Base-by-base conservation (phyloP, 2,329 filamentous ascomycete genomes). In the Nothophoma quercina region DNA sequence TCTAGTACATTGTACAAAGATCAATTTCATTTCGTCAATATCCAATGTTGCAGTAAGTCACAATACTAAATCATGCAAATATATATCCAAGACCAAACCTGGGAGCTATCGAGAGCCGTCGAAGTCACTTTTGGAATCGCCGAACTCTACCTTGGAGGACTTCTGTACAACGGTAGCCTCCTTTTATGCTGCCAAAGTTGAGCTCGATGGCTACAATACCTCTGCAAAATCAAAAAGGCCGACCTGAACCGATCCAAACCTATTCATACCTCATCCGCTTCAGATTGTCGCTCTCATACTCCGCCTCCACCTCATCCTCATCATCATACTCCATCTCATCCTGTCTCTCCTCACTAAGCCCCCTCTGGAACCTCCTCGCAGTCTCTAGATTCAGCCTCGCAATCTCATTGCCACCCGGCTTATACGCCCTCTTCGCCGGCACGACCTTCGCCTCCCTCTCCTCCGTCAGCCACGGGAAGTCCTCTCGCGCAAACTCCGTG, bases 381-480 rank as follows among this genome's bases (percentile, higher is more conserved):
- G 55, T 61, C 34, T 62, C 62, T 12, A 70, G 25, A 23, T 67
- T 70, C 23, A 46, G 48, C 40, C 54, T 49, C n/a, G 63, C 60
- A 35, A 71, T 69, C 18, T 70, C 65, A 28, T 70, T 71, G 1
- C 68, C 67, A 4, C 68, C 64, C 2, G 56, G 58, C 16, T 65
- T 59, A 29, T 58, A 65, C 22, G 55, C 59, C 7, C 57, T 42
- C 60, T 65, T 69, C 0, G 29, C 34, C 7, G 57, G 41, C 29
- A 42, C 30, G 10, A 48, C 34, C 8, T 21, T 38, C 13, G 47
- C 28, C 9, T 40, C 30, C 21, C 38, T 49, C n/a, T 53, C 56
- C 9, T 50, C 55, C 15, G 44, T 55, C 9, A 68, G 50, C 75
- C 78, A 80, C 0, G 77, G 77, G 60, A 78, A 65, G 63, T 80